These are phyloP conservation scores for Suillus weaverae DNA, from an alignment of 768 basidiomycete species.

Conservation along the genomic window DNA sequence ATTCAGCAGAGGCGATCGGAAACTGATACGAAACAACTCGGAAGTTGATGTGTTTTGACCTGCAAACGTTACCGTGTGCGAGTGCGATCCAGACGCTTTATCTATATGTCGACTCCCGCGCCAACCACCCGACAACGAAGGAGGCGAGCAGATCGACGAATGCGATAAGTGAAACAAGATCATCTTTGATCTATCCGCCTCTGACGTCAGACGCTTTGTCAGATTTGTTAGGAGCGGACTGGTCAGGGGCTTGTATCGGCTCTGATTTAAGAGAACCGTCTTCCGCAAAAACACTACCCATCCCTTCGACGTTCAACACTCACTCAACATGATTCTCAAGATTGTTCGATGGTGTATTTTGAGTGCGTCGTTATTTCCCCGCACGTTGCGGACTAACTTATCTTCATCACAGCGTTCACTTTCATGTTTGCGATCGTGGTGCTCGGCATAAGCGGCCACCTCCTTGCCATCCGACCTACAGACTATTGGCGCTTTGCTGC, in stretches of 20 bases:
- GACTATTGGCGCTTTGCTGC: conserved; percentile 25
- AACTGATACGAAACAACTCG: background rate
- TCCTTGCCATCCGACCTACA: conserved; percentile 22
- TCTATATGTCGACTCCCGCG: background rate
- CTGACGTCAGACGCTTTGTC: conserved; percentile 3
- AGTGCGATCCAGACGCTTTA: background rate
- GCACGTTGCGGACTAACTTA: background rate
- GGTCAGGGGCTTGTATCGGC: background rate
- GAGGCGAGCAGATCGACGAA: background rate
- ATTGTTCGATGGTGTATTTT: background rate
- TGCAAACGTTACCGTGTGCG: background rate
- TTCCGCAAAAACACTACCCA: background rate
- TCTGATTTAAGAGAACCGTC: background rate
- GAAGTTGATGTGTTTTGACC: background rate
- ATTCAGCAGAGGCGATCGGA: background rate
- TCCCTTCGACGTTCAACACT: background rate
- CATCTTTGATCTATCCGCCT: background rate
- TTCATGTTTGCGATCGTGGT: conserved; percentile 31
- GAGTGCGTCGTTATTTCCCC: background rate
- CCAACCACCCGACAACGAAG: background rate
- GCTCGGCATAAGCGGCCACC: conserved; percentile 28
- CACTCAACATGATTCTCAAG: background rate
- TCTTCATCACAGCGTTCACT: conserved; percentile 12
- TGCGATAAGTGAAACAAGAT: background rate
- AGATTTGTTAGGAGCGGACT: background rate